Evolutionary conservation across 495 filamentous ascomycete species (phyloP), one percentile per base, ranked within the genome.

Genomic region (Xylaria flabelliformis): DNA sequence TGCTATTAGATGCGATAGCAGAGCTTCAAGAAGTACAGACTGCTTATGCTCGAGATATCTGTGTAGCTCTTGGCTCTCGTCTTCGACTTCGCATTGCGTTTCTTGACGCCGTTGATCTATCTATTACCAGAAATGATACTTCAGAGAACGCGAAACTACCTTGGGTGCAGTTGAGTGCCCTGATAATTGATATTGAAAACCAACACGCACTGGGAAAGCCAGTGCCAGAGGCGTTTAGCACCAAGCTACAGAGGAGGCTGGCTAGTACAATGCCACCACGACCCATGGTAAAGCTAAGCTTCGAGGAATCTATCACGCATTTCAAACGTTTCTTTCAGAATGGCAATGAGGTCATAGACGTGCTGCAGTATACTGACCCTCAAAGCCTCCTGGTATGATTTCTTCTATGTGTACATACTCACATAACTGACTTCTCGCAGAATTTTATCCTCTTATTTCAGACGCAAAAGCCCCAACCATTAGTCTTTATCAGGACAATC

Each of bases 251-350:
- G 77, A 88, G 97, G 15, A 91, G 90, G 72, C 83, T 99, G 6
- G 94, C 96, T 9, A 97, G 94, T 75, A 97, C 93, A 5, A 93
- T 97, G 65, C 96, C 96, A 4, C 97, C 96, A 32, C 90, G 95
- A 34, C 94, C 95, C 8, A 95, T 98, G 74, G 92, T 97, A 19
- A 87, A 92, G 41, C 86, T 93, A 44, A 88, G 85, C 50, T 90
- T 92, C 64, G 88, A 90, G 26, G 90, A 93, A 76, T 93, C 95
- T 7, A 86, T 90, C 73, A 81, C 81, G 69, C 90, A 92, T 74
- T 85, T 97, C 74, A 87, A 87, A 74, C 88, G 88, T 42, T 80
- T 97, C 34, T 93, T 90, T 78, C 83, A 88, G 69, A 92, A 98
- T 78, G 91, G 88, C n/a, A 82, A 87, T 46, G 90, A 93, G 67